phyloP scores from a whole-genome alignment of 768 basidiomycete species.

The Lanmaoa rubissima region DNA sequence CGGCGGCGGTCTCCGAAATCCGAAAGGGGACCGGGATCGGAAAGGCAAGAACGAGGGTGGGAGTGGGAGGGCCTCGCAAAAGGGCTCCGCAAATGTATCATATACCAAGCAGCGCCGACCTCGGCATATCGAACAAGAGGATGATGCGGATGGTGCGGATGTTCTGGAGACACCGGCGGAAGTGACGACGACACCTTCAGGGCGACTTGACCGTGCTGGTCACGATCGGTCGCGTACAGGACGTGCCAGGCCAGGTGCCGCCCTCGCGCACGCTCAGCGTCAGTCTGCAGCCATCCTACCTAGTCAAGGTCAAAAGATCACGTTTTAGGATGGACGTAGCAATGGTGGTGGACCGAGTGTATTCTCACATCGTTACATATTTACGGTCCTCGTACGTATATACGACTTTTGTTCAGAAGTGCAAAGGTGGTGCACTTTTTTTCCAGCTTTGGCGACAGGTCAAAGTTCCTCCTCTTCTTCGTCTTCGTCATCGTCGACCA shows the following conservation, averaged over 20 bases:
- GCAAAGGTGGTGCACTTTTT: neutral
- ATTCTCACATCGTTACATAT: neutral
- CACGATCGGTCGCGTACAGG: conserved; percentile 21
- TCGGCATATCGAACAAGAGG: conserved; percentile 3
- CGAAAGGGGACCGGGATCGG: conserved; percentile 25
- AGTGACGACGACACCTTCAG: neutral
- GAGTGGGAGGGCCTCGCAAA: conserved; percentile 9
- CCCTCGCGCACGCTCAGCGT: conserved; percentile 72
- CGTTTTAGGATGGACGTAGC: conserved; percentile 44
- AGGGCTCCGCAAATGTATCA: neutral
- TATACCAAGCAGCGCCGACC: conserved; percentile 4
- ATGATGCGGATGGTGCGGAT: conserved; percentile 4
- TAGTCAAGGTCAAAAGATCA: conserved; percentile 70
- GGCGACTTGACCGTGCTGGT: conserved; percentile 9
- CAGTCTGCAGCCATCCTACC: conserved; percentile 68
- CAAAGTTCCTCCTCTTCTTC: conserved; percentile 17
- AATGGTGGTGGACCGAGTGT: neutral
- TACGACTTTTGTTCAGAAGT: neutral
- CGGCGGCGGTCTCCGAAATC: conserved; percentile 16
- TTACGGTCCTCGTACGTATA: neutral
- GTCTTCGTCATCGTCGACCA: conserved; percentile 57
- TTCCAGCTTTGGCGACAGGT: neutral
- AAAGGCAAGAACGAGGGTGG: conserved; percentile 5
- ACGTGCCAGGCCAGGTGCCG: conserved; percentile 75
- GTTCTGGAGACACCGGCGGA: neutral